phyloP scores from a whole-genome alignment of 257 asterid genomes.

The Forsythia viridissima region DNA sequence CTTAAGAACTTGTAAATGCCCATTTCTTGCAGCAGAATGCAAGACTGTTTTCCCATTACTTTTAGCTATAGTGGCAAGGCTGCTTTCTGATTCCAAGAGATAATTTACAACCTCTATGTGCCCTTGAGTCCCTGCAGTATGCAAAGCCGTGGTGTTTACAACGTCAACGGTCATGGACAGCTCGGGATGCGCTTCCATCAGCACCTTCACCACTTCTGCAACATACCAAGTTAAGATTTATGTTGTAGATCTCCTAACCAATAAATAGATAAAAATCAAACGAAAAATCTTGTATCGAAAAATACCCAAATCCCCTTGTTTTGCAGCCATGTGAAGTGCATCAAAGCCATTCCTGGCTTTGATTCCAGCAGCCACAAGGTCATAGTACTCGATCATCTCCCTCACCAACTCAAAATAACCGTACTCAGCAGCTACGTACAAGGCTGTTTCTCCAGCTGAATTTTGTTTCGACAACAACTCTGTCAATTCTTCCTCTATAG shows the following conservation, averaged over 20 bases:
- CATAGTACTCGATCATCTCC: constrained; percentile 42
- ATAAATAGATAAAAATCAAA: neutral
- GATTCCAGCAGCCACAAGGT: constrained; percentile 47
- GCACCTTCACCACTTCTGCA: constrained; percentile 44
- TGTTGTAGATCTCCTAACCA: neutral
- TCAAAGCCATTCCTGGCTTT: constrained; percentile 56
- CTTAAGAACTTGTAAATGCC: constrained; percentile 42
- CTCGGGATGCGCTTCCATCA: constrained; percentile 49
- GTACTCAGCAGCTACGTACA: constrained; percentile 52
- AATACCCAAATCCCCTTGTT: constrained; percentile 59
- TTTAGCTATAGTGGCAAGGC: constrained; percentile 40
- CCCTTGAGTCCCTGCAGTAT: constrained; percentile 48
- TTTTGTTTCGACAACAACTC: constrained; percentile 42
- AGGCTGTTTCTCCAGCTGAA: constrained; percentile 45
- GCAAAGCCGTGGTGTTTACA: constrained; percentile 51
- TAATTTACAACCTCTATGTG: constrained; percentile 43
- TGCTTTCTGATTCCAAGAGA: constrained; percentile 37
- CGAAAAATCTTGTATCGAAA: neutral
- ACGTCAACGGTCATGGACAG: constrained; percentile 52
- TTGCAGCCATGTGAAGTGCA: constrained; percentile 56
- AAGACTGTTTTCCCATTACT: constrained; percentile 54
- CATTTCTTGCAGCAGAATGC: constrained; percentile 56
- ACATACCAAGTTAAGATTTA: neutral
- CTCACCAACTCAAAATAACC: constrained; percentile 44
- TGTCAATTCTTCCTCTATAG: constrained; percentile 30